These are phyloP conservation scores for Alternaria rosae DNA, from an alignment of 2,329 filamentous ascomycete species.

Conservation along the genomic window DNA sequence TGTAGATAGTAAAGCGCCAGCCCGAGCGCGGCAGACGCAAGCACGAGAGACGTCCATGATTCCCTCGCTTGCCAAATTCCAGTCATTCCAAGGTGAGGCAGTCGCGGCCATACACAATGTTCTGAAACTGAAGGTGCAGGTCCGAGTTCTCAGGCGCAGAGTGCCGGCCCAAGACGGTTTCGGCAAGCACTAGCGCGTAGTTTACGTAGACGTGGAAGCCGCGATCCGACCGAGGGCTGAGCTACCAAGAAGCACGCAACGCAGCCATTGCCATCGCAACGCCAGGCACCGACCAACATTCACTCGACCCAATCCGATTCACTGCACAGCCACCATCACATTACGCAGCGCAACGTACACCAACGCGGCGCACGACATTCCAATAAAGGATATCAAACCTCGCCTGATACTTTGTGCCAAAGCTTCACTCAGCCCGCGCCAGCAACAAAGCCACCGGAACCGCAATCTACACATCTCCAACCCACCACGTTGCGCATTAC, in stretches of 20 bases:
- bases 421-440: slow-evolving; percentile 37
- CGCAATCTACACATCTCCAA: slow-evolving; percentile 7
- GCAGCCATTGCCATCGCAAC: slow-evolving; percentile 21
- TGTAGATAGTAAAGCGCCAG: slow-evolving; percentile 28
- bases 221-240: slow-evolving; percentile 29
- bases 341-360: slow-evolving; percentile 42
- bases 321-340: slow-evolving; percentile 41
- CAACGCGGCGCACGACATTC: slow-evolving; percentile 13
- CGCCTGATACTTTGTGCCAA: slow-evolving; percentile 27
- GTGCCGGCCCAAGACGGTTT: slow-evolving; percentile 31
- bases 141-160: slow-evolving; percentile 25
- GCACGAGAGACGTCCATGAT: slow-evolving; percentile 29
- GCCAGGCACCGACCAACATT: slow-evolving; percentile 32
- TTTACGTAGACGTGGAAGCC: slow-evolving; percentile 47
- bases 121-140: slow-evolving; percentile 31
- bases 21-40: slow-evolving; percentile 31
- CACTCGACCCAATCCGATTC: slow-evolving; percentile 3
- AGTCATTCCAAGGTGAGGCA: slow-evolving; percentile 25
- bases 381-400: slow-evolving; percentile 16
- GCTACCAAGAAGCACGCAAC: slow-evolving; percentile 9
- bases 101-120: slow-evolving; percentile 20
- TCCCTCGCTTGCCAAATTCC: slow-evolving; percentile 18
- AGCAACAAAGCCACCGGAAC: slow-evolving; percentile 27
- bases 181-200: slow-evolving; percentile 34
- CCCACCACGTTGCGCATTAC: slow-evolving; percentile 12